Conservation (phyloP, 1,139 yeast species). For the Candida smagusa region DNA sequence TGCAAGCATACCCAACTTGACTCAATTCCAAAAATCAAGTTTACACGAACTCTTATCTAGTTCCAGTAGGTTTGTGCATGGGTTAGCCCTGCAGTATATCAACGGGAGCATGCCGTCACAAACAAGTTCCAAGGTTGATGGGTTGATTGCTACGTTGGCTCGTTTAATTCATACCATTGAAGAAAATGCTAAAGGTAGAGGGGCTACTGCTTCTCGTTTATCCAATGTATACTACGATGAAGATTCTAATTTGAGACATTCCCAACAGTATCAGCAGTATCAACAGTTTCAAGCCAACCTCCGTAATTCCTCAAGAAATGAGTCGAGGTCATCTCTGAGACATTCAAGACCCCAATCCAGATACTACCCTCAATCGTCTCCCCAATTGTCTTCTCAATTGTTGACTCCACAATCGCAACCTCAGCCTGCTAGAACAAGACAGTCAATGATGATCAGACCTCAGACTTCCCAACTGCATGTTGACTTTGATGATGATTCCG, state of each 20-base stretch:
- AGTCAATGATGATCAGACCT: conserved; percentile 5
- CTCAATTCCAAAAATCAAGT: conserved; percentile 12
- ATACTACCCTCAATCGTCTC: neutral
- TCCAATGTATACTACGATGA: neutral
- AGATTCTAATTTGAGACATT: neutral
- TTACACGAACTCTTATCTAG: conserved; percentile 10
- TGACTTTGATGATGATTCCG: conserved; percentile 12
- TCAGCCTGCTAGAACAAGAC: conserved; percentile 1
- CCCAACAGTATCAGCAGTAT: neutral
- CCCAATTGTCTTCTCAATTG: neutral
- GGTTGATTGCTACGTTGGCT: conserved; percentile 4
- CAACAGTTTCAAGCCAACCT: neutral
- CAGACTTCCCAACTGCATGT: neutral
- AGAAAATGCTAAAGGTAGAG: neutral
- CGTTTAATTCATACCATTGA: conserved; percentile 4
- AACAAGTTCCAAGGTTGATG: conserved; percentile 7
- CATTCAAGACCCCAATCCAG: neutral
- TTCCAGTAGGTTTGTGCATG: conserved; percentile 10
- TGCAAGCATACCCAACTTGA: conserved; percentile 5
- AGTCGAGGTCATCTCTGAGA: too few relatives aligned
- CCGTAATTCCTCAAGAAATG: too few relatives aligned
- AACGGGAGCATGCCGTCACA: conserved; percentile 7
- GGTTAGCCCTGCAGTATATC: conserved; percentile 11
- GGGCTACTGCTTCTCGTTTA: neutral
- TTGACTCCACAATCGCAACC: conserved; percentile 4